Conservation (phyloP, 2,329 filamentous ascomycete species). For the Onygena corvina region DNA sequence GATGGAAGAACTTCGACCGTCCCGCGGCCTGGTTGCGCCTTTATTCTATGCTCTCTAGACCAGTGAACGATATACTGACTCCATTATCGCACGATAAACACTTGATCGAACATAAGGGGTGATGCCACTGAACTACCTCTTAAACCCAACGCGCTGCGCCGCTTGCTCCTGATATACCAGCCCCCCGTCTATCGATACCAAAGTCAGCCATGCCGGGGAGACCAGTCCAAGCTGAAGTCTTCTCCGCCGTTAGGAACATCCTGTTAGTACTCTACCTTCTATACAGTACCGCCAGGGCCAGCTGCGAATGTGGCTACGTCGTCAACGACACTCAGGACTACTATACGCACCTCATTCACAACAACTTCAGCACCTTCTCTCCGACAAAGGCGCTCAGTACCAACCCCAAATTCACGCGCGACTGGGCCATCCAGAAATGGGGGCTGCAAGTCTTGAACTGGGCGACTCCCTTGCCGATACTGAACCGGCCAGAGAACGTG, state of each 20-base stretch:
- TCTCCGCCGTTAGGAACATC: neutral
- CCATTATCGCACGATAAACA: no score
- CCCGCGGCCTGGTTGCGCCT: no score
- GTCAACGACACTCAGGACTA: conserved; percentile 17
- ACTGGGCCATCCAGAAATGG: conserved; percentile 23
- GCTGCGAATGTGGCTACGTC: conserved; percentile 16
- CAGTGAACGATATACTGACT: no score
- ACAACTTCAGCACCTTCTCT: conserved; percentile 18
- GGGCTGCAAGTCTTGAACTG: conserved; percentile 17
- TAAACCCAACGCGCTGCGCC: no score
- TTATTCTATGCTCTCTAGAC: no score
- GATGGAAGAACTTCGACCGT: no score
- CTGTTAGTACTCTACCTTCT: neutral
- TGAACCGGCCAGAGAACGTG: conserved; percentile 20
- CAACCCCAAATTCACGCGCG: conserved; percentile 16
- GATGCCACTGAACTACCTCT: no score
- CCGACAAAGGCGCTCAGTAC: conserved; percentile 15
- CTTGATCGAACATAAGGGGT: no score
- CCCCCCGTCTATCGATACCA: neutral
- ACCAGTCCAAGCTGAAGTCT: neutral
- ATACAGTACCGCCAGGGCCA: conserved; percentile 7
- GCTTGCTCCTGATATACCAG: neutral
- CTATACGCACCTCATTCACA: conserved; percentile 21
- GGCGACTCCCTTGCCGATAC: conserved; percentile 18
- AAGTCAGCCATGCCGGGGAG: neutral